These are phyloP conservation scores for Hypericum androsaemum DNA, from an alignment of 345 rosid species.

Conservation along the genomic window DNA sequence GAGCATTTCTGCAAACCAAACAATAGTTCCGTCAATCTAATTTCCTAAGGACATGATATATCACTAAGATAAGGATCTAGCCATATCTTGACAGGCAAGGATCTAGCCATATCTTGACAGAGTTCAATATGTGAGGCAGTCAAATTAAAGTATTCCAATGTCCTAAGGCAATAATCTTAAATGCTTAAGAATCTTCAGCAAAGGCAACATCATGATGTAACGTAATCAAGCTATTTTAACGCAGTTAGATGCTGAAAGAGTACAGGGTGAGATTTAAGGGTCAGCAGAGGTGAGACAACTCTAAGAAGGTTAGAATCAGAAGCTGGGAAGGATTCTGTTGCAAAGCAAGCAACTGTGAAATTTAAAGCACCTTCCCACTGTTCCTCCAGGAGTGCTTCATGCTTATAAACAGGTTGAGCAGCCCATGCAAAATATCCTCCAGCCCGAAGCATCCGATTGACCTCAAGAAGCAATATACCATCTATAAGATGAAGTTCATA, in stretches of 20 bases:
- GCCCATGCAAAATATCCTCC: constrained; percentile 71
- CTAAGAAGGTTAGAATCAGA: neutral
- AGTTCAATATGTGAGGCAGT: too few species aligned
- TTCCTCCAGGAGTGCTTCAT: constrained; percentile 35
- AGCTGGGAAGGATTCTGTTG: neutral
- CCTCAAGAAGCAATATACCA: constrained; percentile 61
- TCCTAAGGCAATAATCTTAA: too few species aligned
- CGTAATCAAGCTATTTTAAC: too few species aligned
- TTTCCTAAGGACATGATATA: neutral
- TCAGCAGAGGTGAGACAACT: neutral
- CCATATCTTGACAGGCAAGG: neutral
- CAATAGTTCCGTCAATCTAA: constrained; percentile 6
- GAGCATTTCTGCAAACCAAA: constrained; percentile 38
- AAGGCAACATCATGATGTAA: too few species aligned
- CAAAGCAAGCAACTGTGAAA: neutral
- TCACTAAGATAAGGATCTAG: neutral
- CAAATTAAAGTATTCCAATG: too few species aligned
- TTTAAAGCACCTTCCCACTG: constrained; percentile 44
- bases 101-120: too few species aligned
- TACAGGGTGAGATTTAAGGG: too few species aligned
- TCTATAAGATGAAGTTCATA: constrained; percentile 15
- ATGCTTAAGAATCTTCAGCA: too few species aligned
- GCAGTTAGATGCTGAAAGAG: too few species aligned
- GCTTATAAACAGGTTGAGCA: constrained; percentile 43
- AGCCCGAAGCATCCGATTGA: constrained; percentile 51